A percentile compares a stretch with the other conserved stretches of the same genome.
Evolutionary conservation across 2,329 filamentous ascomycete genomes (phyloP).

Genomic region (Fusarium sulawesiense): DNA sequence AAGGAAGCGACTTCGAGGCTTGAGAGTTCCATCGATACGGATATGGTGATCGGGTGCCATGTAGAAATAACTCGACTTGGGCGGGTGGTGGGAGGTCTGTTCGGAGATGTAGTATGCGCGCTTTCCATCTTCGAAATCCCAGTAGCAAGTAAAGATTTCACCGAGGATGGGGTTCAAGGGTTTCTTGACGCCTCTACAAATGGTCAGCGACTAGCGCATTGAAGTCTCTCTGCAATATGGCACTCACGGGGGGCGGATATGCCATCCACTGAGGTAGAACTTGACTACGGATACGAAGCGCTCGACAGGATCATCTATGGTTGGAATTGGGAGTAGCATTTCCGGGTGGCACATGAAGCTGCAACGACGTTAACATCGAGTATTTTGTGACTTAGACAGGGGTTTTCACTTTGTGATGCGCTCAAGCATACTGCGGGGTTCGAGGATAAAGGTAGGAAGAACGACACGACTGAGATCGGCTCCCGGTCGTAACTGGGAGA

Average conservation of each 20-base stretch:
- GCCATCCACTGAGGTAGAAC: constrained; percentile 98
- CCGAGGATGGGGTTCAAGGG: constrained; percentile 96
- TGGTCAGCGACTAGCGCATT: constrained; percentile 40
- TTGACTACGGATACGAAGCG: constrained; percentile 96
- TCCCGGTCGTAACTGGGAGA: constrained; percentile 93
- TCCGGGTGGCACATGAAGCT: constrained; percentile 99
- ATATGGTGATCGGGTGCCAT: constrained; percentile 95
- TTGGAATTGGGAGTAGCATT: constrained; percentile 87
- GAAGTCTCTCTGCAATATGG: not conserved
- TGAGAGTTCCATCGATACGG: constrained; percentile 93
- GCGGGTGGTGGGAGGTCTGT: constrained; percentile 97
- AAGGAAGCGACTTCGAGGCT: constrained; percentile 93
- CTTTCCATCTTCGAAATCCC: constrained; percentile 88
- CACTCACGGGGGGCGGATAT: constrained; percentile 93
- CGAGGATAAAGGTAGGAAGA: constrained; percentile 96
- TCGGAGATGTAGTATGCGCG: constrained; percentile 96
- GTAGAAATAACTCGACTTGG: constrained; percentile 99
- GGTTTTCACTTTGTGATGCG: constrained; percentile 88
- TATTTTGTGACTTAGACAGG: constrained; percentile 8
- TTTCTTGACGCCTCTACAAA: constrained; percentile 89
- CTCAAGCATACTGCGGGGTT: constrained; percentile 97
- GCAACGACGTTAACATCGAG: constrained; percentile 29
- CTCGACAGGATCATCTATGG: constrained; percentile 87
- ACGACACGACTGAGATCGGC: constrained; percentile 95
- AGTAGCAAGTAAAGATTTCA: constrained; percentile 94